Evolutionary conservation across 768 basidiomycete genomes (phyloP).

Genomic region (Mycena filopes): DNA sequence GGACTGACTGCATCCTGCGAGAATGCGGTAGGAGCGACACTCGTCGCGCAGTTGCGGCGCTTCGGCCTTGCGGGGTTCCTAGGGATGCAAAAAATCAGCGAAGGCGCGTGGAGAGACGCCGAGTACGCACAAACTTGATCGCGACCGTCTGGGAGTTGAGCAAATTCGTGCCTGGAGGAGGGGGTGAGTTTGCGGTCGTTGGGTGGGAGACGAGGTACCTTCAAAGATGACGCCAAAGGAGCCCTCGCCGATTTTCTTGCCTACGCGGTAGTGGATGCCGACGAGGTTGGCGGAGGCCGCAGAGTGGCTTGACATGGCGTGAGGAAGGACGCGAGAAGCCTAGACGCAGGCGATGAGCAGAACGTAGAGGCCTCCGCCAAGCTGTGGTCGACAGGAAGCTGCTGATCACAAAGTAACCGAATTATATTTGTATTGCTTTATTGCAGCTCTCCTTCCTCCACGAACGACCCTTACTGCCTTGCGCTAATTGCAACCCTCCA

Average conservation of each 20-base stretch:
- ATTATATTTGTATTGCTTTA: too few relatives aligned
- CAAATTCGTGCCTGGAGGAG: conserved; percentile 85
- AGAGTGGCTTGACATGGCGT: conserved; percentile 67
- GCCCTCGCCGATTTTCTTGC: conserved; percentile 99
- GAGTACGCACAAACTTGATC: conserved; percentile 95
- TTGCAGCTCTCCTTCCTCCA: too few relatives aligned
- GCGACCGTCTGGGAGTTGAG: conserved; percentile 99
- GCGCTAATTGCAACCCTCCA: too few relatives aligned
- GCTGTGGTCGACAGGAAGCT: too few relatives aligned
- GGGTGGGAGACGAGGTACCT: conserved; percentile 55
- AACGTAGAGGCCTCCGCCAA: too few relatives aligned
- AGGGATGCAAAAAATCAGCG: conserved; percentile 19
- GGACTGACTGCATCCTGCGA: conserved; percentile 87
- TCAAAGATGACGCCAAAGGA: conserved; percentile 97
- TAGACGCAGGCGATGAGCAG: too few relatives aligned
- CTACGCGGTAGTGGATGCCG: conserved; percentile 97
- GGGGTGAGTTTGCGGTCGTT: conserved; percentile 15
- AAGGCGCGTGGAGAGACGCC: conserved; percentile 10
- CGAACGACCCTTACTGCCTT: too few relatives aligned
- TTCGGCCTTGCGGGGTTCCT: conserved; percentile 94
- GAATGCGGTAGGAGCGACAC: conserved; percentile 95
- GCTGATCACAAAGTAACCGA: too few relatives aligned
- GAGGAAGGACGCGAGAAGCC: conserved; percentile 1
- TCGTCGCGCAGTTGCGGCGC: conserved; percentile 98
- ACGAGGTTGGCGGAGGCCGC: conserved; percentile 81